Conservation (phyloP, 768 basidiomycete species). For the Lactifluus pinguis region DNA sequence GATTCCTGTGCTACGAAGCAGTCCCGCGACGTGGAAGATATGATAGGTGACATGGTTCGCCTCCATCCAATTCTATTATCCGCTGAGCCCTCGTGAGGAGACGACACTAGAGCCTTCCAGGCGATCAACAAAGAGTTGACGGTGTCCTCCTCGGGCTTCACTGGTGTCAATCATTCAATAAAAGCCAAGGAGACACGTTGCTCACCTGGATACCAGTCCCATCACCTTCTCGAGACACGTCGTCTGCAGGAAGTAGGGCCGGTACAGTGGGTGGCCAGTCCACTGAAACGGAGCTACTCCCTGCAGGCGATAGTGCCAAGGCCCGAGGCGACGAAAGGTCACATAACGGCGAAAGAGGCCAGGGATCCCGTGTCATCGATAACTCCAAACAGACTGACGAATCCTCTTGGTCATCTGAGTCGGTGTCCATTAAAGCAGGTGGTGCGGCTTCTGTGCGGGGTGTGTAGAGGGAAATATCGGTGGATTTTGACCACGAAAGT, state of each 20-base stretch:
- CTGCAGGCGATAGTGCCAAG: neutral
- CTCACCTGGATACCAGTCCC: neutral
- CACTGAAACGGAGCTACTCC: neutral
- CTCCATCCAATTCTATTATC: too few relatives aligned
- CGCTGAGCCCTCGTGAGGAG: neutral
- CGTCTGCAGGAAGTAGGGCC: neutral
- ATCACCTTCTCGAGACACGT: neutral
- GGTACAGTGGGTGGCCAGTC: conserved; percentile 13
- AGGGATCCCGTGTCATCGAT: neutral
- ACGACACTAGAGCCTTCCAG: neutral
- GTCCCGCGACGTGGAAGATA: too few relatives aligned
- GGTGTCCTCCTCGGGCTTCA: neutral
- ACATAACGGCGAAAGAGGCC: neutral
- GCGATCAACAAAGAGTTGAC: neutral
- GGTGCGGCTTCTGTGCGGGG: neutral
- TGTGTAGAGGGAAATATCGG: neutral
- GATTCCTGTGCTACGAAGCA: too few relatives aligned
- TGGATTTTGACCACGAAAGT: neutral
- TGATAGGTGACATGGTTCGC: neutral
- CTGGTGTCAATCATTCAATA: neutral
- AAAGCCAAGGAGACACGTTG: too few relatives aligned
- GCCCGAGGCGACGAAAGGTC: neutral
- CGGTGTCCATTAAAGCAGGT: neutral
- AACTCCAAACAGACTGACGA: neutral
- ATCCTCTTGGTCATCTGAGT: neutral